Evolutionary conservation across 2,329 filamentous ascomycete genomes (phyloP).

Genomic region (Hymenoscyphus albidus): DNA sequence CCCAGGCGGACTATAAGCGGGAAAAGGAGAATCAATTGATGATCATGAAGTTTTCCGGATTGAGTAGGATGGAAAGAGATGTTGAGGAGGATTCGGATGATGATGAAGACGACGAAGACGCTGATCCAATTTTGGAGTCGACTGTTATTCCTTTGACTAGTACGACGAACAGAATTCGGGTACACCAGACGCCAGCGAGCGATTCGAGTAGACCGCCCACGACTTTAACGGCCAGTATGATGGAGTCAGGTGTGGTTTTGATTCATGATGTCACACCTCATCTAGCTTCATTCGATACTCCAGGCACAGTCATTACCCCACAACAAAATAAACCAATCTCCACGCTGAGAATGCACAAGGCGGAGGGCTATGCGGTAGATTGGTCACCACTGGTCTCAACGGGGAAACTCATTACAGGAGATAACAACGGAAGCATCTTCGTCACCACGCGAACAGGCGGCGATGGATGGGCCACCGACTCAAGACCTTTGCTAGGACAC

Average conservation of each 20-base stretch:
- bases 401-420: slow-evolving; percentile 86
- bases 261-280: slow-evolving; percentile 95
- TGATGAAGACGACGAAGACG: slow-evolving; percentile 66
- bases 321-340: slow-evolving; percentile 84
- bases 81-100: slow-evolving; percentile 63
- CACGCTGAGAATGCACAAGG: slow-evolving; percentile 85
- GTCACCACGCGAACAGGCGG: slow-evolving; percentile 81
- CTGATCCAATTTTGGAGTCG: slow-evolving; percentile 91
- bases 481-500: slow-evolving; percentile 78
- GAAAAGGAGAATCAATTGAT: slow-evolving; percentile 88
- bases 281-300: slow-evolving; percentile 82
- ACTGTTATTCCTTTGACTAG: slow-evolving; percentile 81
- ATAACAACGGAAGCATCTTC: slow-evolving; percentile 87
- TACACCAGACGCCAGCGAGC: slow-evolving; percentile 71
- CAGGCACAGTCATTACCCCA: slow-evolving; percentile 73
- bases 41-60: slow-evolving; percentile 91
- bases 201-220: slow-evolving; percentile 69
- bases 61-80: slow-evolving; percentile 79
- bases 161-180: slow-evolving; percentile 90
- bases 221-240: slow-evolving; percentile 87
- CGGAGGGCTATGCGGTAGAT: slow-evolving; percentile 94
- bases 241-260: slow-evolving; percentile 80
- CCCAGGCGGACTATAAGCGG: slow-evolving; percentile 74
- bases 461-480: slow-evolving; percentile 86
- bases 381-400: slow-evolving; percentile 82